Base-by-base conservation (phyloP, 306 rosid species). In the Hippophae rhamnoides region DNA sequence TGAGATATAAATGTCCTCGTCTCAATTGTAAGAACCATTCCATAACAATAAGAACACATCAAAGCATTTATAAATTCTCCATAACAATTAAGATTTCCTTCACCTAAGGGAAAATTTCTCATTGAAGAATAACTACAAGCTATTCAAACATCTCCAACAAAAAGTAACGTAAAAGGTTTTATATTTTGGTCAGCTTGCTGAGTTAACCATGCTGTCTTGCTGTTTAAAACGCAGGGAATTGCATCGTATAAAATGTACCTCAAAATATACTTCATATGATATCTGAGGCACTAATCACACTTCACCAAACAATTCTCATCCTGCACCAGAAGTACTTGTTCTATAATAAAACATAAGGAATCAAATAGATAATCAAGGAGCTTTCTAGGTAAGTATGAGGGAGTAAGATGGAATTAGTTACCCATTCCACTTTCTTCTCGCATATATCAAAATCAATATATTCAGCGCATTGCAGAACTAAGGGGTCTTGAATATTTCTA, bases 351-450 rank as follows among this genome's bases (percentile, higher is more conserved):
- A 41, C 9, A 52, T 3, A 40, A n/a, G 50, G 18, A 23, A 7
- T 18, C 26, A 31, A 31, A 31, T 31, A 8, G 10, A 40, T 25
- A 9, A 46, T 5, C 53, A 47, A 8, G 13, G 51, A 3, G 43
- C 8, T 26, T 7, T 7, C 1, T 38, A 3, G 13, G 14, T 6
- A 18, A 27, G 56, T 62, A 26, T 54, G 12, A 70, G 13, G 11
- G 51, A 52, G 52, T 18, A 18, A 77, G 14, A 67, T 49, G 57
- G 59, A 57, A 63, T 49, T 6, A 68, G 50, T 31, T 67, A 82
- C 84, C 94, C 88, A 93, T 61, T 86, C 82, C 58, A 77, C 65
- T 94, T 93, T 93, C 89, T 93, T 93, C 71, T 74, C 81, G 23
- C 23, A 18, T 18, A 18, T 18, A 18, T 18, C 78, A 75, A 43